A percentile compares a stretch with the other conserved stretches of the same genome.
Conservation (phyloP, 1,284 basidiomycete species). For the Marasmius fiardii region DNA sequence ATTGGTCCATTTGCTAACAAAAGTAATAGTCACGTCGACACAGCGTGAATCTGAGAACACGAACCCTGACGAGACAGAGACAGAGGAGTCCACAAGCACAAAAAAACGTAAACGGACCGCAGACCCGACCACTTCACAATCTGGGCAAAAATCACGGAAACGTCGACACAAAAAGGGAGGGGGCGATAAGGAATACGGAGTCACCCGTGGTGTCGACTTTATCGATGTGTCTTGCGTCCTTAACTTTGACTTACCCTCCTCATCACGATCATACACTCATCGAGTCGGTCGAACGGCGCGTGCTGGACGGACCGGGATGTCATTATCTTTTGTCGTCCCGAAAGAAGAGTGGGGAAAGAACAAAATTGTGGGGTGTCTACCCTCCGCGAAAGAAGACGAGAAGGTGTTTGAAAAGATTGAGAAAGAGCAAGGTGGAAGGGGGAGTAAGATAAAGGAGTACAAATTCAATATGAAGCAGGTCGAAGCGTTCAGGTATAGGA, state of each 20-base stretch:
- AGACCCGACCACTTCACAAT: constrained; percentile 25
- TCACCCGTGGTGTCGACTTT: constrained; percentile 97
- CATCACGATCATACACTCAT: constrained; percentile 91
- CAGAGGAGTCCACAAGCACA: constrained; percentile 19
- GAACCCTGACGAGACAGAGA: constrained; percentile 10
- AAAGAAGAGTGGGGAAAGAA: constrained; percentile 74
- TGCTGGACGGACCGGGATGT: constrained; percentile 91
- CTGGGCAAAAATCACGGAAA: constrained; percentile 29
- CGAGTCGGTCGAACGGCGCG: constrained; percentile 95
- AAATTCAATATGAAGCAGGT: constrained; percentile 92
- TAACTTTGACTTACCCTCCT: constrained; percentile 95
- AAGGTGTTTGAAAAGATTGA: constrained; percentile 77
- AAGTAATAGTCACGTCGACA: constrained; percentile 45
- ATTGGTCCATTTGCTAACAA: constrained; percentile 5
- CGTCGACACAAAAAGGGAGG: constrained; percentile 31
- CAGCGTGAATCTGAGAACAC: constrained; percentile 40
- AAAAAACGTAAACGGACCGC: constrained; percentile 39
- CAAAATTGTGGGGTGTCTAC: constrained; percentile 63
- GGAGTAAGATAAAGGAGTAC: constrained; percentile 86
- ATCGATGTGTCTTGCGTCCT: constrained; percentile 96
- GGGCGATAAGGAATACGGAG: constrained; percentile 83
- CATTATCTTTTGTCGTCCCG: constrained; percentile 89
- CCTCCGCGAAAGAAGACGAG: constrained; percentile 76
- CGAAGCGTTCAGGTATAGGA: constrained; percentile 97
- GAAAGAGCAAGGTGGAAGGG: constrained; percentile 66